A percentile compares a stretch with the other conserved stretches of the same genome.
These are phyloP conservation scores for Adansonia madagascariensis DNA, from an alignment of 441 rosid species.

Conservation along the genomic window DNA sequence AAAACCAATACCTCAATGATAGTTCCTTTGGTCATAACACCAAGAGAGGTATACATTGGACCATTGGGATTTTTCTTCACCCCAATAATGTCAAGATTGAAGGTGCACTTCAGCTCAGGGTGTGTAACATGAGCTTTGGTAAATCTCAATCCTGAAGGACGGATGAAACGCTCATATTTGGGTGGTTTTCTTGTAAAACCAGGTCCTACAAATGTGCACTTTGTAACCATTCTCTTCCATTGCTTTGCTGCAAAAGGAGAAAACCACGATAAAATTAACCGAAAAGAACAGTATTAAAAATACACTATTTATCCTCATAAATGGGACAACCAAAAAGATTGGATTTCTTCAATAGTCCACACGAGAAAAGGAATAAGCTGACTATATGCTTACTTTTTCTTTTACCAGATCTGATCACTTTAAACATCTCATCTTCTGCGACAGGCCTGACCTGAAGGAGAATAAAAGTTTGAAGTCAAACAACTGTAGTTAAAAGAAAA, in stretches of 20 bases:
- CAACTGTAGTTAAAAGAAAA: not conserved
- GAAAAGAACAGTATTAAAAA: not conserved
- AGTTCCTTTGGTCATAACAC: conserved; percentile 92
- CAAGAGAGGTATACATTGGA: conserved; percentile 90
- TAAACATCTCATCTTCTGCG: conserved; percentile 96
- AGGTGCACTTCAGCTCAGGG: conserved; percentile 87
- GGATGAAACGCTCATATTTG: conserved; percentile 92
- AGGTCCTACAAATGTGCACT: conserved; percentile 22
- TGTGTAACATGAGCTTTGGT: conserved; percentile 92
- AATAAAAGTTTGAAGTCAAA: conserved; percentile 11
- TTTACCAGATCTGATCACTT: conserved; percentile 84
- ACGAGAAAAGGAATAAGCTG: not conserved
- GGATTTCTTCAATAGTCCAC: not conserved
- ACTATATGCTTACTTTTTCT: conserved; percentile 60
- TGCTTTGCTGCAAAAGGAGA: conserved; percentile 4
- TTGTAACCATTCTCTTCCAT: conserved; percentile 24
- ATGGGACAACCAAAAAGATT: not conserved
- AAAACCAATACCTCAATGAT: conserved; percentile 71
- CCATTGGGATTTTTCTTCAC: conserved; percentile 95
- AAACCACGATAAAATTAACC: not conserved
- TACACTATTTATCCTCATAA: not conserved
- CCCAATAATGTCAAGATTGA: conserved; percentile 85
- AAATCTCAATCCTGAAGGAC: conserved; percentile 88
- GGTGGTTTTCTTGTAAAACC: conserved; percentile 97
- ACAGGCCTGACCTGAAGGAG: conserved; percentile 84